phyloP scores from a whole-genome alignment of 2,329 filamentous ascomycete genomes.

The Neofusicoccum kwambonambiense region DNA sequence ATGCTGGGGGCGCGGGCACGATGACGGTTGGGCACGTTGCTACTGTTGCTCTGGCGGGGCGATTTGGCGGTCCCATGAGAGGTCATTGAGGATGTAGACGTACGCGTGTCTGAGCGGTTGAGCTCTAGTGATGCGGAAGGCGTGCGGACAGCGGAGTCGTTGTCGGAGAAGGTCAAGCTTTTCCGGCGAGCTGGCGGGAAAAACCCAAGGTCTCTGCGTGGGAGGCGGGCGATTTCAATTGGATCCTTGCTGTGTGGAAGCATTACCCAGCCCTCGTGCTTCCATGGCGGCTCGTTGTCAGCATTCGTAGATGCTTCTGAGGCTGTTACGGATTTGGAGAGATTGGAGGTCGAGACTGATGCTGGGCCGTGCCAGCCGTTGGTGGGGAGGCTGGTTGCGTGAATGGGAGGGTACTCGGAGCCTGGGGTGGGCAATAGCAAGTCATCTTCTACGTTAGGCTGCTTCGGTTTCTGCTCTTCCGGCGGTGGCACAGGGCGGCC shows the following conservation, averaged over 20 bases:
- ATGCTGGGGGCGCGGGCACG: slow-evolving; percentile 33
- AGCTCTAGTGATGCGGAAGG: slow-evolving; percentile 66
- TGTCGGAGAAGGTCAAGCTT: slow-evolving; percentile 65
- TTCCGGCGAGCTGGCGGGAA: slow-evolving; percentile 90
- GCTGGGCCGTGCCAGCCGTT: slow-evolving; percentile 40
- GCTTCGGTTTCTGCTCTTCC: slow-evolving; percentile 23
- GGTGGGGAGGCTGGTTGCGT: slow-evolving; percentile 20
- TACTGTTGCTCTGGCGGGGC: slow-evolving; percentile 39
- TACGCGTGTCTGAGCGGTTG: slow-evolving; percentile 44
- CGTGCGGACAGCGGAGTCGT: slow-evolving; percentile 52
- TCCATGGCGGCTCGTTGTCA: slow-evolving; percentile 70
- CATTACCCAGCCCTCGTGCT: slow-evolving; percentile 84
- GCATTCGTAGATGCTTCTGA: slow-evolving; percentile 29
- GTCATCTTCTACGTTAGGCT: slow-evolving; percentile 38
- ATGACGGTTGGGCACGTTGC: slow-evolving; percentile 38
- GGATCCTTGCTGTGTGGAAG: slow-evolving; percentile 70
- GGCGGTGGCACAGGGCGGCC: slow-evolving; percentile 57
- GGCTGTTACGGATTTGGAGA: slow-evolving; percentile 34
- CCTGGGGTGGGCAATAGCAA: slow-evolving; percentile 26
- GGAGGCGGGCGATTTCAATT: slow-evolving; percentile 82
- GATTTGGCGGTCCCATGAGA: slow-evolving; percentile 35
- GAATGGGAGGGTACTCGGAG: slow-evolving; percentile 14
- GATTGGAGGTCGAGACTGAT: slow-evolving; percentile 27
- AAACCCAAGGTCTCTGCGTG: slow-evolving; percentile 78
- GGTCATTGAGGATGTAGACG: slow-evolving; percentile 30